These are phyloP conservation scores for Colletotrichum horii DNA, from an alignment of 2,329 filamentous ascomycete genomes.

Conservation along the genomic window DNA sequence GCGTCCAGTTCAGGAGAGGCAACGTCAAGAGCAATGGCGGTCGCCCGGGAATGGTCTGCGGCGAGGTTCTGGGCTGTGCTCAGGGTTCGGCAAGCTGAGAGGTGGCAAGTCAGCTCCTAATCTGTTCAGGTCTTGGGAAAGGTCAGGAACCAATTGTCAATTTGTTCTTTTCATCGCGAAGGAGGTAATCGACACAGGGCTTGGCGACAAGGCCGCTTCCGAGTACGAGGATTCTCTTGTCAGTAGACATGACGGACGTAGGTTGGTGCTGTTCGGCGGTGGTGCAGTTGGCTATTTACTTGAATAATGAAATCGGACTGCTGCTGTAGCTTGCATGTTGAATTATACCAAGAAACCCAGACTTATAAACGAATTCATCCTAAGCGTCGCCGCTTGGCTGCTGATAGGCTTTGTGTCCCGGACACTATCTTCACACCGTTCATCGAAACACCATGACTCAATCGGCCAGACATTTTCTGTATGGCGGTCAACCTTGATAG, in stretches of 20 bases:
- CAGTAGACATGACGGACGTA: not conserved
- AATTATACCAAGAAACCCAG: not conserved
- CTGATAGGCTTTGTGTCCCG: not conserved
- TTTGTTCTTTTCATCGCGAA: constrained; percentile 11
- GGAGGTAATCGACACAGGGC: constrained; percentile 24
- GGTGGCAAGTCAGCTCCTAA: not conserved
- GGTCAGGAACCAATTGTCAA: constrained; percentile 18
- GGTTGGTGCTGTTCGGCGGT: not conserved
- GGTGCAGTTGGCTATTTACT: not conserved
- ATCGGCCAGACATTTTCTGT: not conserved
- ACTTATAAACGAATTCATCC: not conserved
- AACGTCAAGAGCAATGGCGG: constrained; percentile 23
- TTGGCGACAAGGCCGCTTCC: constrained; percentile 24
- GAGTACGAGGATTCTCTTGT: constrained; percentile 22
- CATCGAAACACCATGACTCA: not conserved
- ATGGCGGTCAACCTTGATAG: not conserved
- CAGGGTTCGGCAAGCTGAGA: constrained; percentile 18
- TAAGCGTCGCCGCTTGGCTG: not conserved
- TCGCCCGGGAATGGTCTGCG: not conserved
- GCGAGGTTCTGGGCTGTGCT: not conserved
- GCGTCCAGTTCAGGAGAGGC: constrained; percentile 19
- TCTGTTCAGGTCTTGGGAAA: rapidly evolving
- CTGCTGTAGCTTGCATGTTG: not conserved
- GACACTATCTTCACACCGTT: not conserved
- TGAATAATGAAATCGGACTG: not conserved